A percentile compares a stretch with the other conserved stretches of the same genome.
These are phyloP conservation scores for Senecio squalidus DNA, from an alignment of 140 eudicot species.

Conservation along the genomic window DNA sequence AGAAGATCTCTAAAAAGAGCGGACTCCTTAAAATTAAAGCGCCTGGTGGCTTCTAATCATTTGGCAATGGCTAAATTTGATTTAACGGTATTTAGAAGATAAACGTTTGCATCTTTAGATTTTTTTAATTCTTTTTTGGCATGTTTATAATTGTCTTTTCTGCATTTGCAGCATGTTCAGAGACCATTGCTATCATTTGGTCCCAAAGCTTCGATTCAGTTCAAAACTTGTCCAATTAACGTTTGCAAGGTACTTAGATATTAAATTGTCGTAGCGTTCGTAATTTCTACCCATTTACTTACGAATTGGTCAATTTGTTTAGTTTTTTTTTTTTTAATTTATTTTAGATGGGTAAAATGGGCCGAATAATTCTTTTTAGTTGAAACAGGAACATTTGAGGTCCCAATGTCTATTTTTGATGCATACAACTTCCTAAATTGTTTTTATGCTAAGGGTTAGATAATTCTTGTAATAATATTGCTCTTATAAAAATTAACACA, in stretches of 20 bases:
- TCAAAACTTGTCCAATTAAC: constrained; percentile 66
- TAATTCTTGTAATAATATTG: too few relatives aligned
- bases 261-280: neutral
- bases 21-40: constrained; percentile 64
- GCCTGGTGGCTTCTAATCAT: constrained; percentile 86
- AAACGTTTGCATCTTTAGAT: neutral
- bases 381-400: too few relatives aligned
- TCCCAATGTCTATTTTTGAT: neutral
- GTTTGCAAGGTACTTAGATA: constrained; percentile 64
- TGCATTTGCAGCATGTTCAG: constrained; percentile 87
- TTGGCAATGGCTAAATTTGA: constrained; percentile 86
- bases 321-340: too few relatives aligned
- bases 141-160: constrained; percentile 7
- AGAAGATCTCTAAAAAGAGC: constrained; percentile 85
- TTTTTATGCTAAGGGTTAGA: too few relatives aligned
- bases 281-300: neutral
- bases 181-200: constrained; percentile 91
- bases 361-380: too few relatives aligned
- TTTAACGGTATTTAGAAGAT: constrained; percentile 42
- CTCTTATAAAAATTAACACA: too few relatives aligned
- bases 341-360: neutral
- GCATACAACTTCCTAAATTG: neutral
- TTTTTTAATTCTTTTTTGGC: neutral
- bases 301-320: neutral
- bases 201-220: constrained; percentile 85